Percentiles rank a stretch among this genome's conserved stretches.
Evolutionary conservation across 148 eudicot genomes (phyloP).

Genomic region (Spergularia marina): DNA sequence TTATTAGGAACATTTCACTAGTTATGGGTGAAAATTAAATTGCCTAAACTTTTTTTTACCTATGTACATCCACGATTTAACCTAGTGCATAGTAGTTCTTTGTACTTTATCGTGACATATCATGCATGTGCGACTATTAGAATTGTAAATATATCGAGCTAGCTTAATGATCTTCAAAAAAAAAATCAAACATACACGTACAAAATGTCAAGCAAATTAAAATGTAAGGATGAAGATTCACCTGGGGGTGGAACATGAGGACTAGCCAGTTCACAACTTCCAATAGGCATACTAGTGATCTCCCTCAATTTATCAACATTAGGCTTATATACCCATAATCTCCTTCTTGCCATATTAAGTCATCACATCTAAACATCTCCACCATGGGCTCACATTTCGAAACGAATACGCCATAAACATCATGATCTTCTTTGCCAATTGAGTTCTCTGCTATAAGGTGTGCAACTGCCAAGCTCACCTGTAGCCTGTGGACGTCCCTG

Average conservation of each 20-base stretch:
- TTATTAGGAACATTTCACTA: no score
- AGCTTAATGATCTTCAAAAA: no score
- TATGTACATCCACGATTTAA: no score
- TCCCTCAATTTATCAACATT: constrained; percentile 40
- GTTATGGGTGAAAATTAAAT: no score
- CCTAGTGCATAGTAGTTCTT: no score
- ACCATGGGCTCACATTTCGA: constrained; percentile 69
- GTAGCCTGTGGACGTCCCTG: constrained; percentile 68
- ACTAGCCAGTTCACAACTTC: constrained; percentile 59
- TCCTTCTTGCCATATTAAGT: constrained; percentile 53
- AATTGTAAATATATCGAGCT: no score
- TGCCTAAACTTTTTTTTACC: no score
- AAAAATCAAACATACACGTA: no score
- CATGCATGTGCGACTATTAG: no score
- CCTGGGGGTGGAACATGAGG: constrained; percentile 26
- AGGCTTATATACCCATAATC: constrained; percentile 58
- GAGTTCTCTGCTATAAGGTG: constrained; percentile 42
- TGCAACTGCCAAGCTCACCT: constrained; percentile 57
- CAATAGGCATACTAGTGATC: constrained; percentile 56
- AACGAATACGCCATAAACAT: constrained; percentile 50
- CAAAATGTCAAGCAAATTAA: no score
- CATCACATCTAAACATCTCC: constrained; percentile 78
- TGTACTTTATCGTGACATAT: no score
- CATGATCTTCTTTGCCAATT: background rate
- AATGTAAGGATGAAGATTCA: background rate